Evolutionary conservation across 805 yeast species (phyloP), one percentile per base, ranked within the genome.

Genomic region (Ogataea kodamae): DNA sequence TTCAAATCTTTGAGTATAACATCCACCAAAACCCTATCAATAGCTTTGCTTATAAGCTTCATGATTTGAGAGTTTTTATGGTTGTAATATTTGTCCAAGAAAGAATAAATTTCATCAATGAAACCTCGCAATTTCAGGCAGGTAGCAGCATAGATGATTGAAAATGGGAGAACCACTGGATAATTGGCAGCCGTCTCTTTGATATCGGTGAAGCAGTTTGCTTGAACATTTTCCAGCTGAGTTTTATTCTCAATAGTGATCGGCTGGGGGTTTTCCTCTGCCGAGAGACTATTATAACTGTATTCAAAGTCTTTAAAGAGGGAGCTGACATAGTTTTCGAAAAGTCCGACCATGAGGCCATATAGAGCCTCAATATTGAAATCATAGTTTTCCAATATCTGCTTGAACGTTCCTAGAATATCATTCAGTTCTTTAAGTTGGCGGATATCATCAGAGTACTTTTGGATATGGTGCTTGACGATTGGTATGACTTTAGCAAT

Each of bases 231-330:
- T 42, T 76, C 74, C 54, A 78, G 85, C 30, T 81, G 71, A 9
- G 66, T 63, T 24, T 62, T 55, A 31, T 76, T 76, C 41, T 78
- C 72, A 19, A 88, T 76, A 0, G 74, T 73, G 64, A 88, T 72
- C 9, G 96, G 95, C 87, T 85, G 86, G 45, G 86, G 85, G 54
- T 86, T 92, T 54, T 90, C 97, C 15, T 81, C 79, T 40, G 75
- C 72, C 22, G 88, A 73, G 5, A 81, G 62, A 7, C 68, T 68
- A 19, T 67, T 60, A 61, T 88, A 90, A 30, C 79, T 81, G 9
- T 55, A 55, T 15, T 72, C 65, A 56, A 87, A 86, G 10, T 70
- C 68, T 39, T 61, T 63, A 9, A 75, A 69, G 15, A 78, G 60
- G 8, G 71, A 62, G 2, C 69, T 68, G n/a, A 85, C 76, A 49